Base-by-base conservation (phyloP, 352 stramenopile species). In the Globisporangium recalcitrans region DNA sequence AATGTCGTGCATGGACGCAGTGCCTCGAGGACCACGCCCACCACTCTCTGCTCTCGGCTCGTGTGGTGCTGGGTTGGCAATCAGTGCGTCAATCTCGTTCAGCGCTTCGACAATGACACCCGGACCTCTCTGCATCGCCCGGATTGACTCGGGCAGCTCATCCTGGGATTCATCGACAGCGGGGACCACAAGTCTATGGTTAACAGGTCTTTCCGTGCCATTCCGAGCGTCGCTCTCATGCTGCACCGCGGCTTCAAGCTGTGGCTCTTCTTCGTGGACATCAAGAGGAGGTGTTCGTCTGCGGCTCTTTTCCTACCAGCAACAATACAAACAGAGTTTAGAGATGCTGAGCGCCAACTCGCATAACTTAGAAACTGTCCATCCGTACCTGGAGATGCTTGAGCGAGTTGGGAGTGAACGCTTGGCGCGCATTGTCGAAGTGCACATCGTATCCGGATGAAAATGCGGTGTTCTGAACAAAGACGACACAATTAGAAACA, bases 381-480 rank as follows among this genome's bases (percentile, higher is more conserved):
- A 49, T 40, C n/a, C 11, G 9, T 29, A 88, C 82, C 77, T 90
- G 80, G 3, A 92, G 60, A 63, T 88, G 70, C 58, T 85, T 90
- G 42, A 89, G 62, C 38, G 80, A 87, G 58, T 89, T 92, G 0
- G 83, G 83, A 4, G 80, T 92, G 58, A 82, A 86, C 22, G 72
- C 71, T 2, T 81, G 64, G 10, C 73, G 70, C 4, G 63, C 27
- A 3, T 46, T 74, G 61, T 92, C 83, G 62, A 90, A 80, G 58
- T 90, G 77, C 6, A 90, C 63, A 27, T 91, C 80, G 44, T 78
- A 89, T 24, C 82, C 80, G 26, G 78, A 90, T 26, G 78, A 89
- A 56, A 80, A 60, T 27, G 71, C 72, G n/a, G 82, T 89, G 24
- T 66, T 70, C 77, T 86, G 29, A 31, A 59, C 19, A 42, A 10